A percentile compares a stretch with the other conserved stretches of the same genome.
Conservation (phyloP, 495 filamentous ascomycete species). For the Chaetomium tenue region DNA sequence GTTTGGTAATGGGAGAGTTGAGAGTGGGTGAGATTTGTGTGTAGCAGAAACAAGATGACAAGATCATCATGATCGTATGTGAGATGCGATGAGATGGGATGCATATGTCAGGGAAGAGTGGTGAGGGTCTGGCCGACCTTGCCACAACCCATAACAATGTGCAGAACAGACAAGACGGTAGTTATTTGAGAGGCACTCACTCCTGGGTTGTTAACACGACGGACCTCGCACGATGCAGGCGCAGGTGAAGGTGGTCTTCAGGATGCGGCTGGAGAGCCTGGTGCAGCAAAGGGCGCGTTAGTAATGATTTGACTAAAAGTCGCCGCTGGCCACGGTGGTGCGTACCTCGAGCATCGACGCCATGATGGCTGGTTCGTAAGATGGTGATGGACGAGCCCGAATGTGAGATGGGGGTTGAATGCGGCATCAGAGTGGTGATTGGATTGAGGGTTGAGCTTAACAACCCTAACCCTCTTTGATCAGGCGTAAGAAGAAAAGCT, state of each 20-base stretch:
- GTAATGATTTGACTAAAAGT: background rate
- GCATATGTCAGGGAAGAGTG: background rate
- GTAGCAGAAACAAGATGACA: background rate
- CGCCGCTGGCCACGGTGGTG: background rate
- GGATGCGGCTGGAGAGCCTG: constrained; percentile 50
- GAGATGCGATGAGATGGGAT: background rate
- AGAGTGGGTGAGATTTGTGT: too few species aligned
- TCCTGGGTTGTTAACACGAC: constrained; percentile 79
- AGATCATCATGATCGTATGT: background rate
- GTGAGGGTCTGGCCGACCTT: background rate
- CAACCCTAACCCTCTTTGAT: background rate
- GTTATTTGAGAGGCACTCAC: constrained; percentile 42
- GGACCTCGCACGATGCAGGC: constrained; percentile 79
- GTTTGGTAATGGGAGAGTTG: background rate
- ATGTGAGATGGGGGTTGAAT: background rate
- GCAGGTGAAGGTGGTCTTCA: constrained; percentile 58
- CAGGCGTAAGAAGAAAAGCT: too few species aligned
- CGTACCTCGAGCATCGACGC: constrained; percentile 34
- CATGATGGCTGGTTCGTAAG: constrained; percentile 23
- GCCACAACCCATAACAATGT: background rate
- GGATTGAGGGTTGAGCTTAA: background rate
- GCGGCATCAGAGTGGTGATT: background rate
- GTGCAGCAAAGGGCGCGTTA: constrained; percentile 6
- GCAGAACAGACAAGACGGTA: background rate
- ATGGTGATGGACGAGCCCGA: background rate